phyloP scores from a whole-genome alignment of 768 basidiomycete genomes.

The Lactarius deliciosus region DNA sequence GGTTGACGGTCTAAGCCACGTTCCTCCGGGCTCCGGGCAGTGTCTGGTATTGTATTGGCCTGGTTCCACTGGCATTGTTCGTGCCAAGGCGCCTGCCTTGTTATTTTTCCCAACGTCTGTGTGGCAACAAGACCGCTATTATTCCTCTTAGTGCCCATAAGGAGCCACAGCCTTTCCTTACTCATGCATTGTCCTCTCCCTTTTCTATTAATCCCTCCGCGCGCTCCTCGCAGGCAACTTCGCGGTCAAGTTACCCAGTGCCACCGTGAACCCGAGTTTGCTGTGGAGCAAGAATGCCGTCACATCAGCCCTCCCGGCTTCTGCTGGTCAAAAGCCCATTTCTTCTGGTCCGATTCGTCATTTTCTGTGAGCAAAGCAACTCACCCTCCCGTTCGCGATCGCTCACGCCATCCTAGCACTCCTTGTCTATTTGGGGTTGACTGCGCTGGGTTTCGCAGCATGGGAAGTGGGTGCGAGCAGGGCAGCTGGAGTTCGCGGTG shows the following conservation, averaged over 20 bases:
- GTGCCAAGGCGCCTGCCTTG: not conserved
- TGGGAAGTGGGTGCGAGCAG: conserved; percentile 23
- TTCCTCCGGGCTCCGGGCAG: too few species aligned
- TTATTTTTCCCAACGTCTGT: not conserved
- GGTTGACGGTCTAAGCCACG: too few species aligned
- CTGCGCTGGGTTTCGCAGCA: conserved; percentile 26
- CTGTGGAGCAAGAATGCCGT: conserved; percentile 10
- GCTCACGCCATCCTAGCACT: conserved; percentile 31
- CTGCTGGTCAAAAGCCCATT: conserved; percentile 50
- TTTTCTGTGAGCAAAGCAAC: conserved; percentile 50
- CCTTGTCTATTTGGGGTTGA: conserved; percentile 43
- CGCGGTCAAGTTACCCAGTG: not conserved
- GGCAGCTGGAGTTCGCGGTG: conserved; percentile 20
- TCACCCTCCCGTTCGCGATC: not conserved
- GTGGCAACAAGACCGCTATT: not conserved
- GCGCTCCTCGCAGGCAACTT: conserved; percentile 1
- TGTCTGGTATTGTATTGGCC: not conserved
- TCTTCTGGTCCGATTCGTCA: conserved; percentile 53
- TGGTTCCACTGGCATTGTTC: conserved; percentile 14
- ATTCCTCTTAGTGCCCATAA: conserved; percentile 8
- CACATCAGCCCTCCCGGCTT: conserved; percentile 7
- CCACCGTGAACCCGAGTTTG: not conserved
- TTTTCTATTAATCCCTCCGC: not conserved
- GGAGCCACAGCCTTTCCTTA: not conserved
- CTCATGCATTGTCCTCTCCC: not conserved